phyloP scores from a whole-genome alignment of 306 rosid genomes.

The Cicer yamashitae region DNA sequence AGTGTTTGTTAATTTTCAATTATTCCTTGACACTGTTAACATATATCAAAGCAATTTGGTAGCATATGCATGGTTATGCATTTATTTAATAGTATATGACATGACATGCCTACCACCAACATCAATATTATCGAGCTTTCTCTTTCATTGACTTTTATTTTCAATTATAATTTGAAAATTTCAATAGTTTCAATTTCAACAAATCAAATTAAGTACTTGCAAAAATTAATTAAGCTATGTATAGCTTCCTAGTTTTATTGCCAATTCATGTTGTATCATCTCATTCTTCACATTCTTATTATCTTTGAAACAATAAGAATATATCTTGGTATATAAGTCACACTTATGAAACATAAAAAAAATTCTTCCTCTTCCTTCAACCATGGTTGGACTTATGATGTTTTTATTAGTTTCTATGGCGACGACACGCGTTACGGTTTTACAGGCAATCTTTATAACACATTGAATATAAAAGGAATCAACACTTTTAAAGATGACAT shows the following conservation, averaged over 20 bases:
- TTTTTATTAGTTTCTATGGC: conserved; percentile 40
- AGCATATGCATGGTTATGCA: too few species aligned
- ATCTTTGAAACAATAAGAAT: background rate
- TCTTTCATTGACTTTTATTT: conserved; percentile 12
- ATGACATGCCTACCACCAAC: background rate
- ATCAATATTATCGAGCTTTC: conserved; percentile 12
- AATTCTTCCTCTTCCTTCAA: conserved; percentile 23
- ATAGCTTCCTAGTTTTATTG: background rate
- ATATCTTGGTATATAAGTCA: background rate
- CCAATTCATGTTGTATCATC: conserved; percentile 4
- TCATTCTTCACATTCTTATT: background rate
- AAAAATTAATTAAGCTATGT: background rate
- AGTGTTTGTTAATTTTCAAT: too few species aligned
- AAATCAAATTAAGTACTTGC: background rate
- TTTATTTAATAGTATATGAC: too few species aligned
- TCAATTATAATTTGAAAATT: background rate
- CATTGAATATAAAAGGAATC: conserved; percentile 40
- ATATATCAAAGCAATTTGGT: too few species aligned
- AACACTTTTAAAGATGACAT: conserved; percentile 39
- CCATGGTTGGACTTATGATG: conserved; percentile 44
- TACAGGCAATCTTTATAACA: conserved; percentile 36
- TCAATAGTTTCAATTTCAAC: background rate
- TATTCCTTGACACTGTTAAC: too few species aligned
- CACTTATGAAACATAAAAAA: background rate
- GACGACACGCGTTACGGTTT: conserved; percentile 37